phyloP scores from a whole-genome alignment of 1,139 yeast genomes.

The Entelexis paramagnoliae region DNA sequence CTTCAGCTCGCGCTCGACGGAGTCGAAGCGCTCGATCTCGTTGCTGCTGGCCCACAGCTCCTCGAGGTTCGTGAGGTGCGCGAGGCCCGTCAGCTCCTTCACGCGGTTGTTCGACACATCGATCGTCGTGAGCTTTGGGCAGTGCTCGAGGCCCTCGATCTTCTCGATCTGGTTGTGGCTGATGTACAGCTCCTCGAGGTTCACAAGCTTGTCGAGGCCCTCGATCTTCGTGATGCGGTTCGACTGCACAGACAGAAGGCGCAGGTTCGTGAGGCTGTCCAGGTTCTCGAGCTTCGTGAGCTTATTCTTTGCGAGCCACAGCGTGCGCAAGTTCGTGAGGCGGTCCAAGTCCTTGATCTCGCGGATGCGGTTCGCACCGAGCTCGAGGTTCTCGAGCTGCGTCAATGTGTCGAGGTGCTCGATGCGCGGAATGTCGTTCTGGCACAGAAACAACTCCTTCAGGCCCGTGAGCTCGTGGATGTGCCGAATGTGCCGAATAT shows the following conservation, averaged over 20 bases:
- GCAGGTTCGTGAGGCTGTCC: slow-evolving; percentile 49
- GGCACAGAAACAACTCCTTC: slow-evolving; percentile 71
- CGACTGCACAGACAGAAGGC: slow-evolving; percentile 78
- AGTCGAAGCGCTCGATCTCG: slow-evolving; percentile 54
- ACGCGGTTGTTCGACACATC: slow-evolving; percentile 76
- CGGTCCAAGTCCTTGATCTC: slow-evolving; percentile 48
- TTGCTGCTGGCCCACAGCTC: slow-evolving; percentile 93
- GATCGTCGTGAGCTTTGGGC: slow-evolving; percentile 55
- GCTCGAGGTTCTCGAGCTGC: slow-evolving; percentile 61
- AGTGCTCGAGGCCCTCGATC: slow-evolving; percentile 70
- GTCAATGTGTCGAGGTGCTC: slow-evolving; percentile 51
- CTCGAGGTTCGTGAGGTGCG: slow-evolving; percentile 58
- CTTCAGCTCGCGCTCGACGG: slow-evolving; percentile 56
- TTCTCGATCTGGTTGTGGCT: slow-evolving; percentile 73
- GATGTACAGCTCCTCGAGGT: slow-evolving; percentile 75
- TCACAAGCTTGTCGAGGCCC: slow-evolving; percentile 61
- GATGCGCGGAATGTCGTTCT: slow-evolving; percentile 70
- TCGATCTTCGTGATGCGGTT: slow-evolving; percentile 71
- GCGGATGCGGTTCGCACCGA: slow-evolving; percentile 81
- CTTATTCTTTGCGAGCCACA: slow-evolving; percentile 90
- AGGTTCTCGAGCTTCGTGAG: slow-evolving; percentile 59
- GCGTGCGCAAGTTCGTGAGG: slow-evolving; percentile 51
- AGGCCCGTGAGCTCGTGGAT: slow-evolving; percentile 51
- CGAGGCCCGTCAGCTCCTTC: slow-evolving; percentile 49
- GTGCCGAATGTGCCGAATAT: slow-evolving; percentile 77